phyloP scores from a whole-genome alignment of 2,329 filamentous ascomycete species.

The Ascosphaera pollenicola region DNA sequence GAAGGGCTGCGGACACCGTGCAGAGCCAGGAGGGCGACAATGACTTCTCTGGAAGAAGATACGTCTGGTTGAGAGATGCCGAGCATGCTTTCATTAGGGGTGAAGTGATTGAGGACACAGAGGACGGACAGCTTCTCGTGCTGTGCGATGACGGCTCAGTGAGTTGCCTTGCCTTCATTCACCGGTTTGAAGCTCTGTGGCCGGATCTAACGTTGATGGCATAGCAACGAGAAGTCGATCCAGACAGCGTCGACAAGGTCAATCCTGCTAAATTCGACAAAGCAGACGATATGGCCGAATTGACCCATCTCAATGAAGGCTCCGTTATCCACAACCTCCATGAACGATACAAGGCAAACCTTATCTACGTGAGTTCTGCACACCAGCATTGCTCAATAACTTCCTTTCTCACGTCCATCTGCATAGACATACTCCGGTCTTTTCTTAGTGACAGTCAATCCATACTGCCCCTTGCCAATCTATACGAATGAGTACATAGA shows the following conservation, averaged over 20 bases:
- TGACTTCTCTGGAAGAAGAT: constrained; percentile 95
- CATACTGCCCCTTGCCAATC: constrained; percentile 83
- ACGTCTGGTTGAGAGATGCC: constrained; percentile 88
- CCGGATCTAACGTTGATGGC: constrained; percentile 11
- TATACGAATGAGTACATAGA: constrained; percentile 95
- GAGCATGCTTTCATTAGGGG: constrained; percentile 78
- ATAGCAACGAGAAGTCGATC: constrained; percentile 67
- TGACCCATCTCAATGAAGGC: constrained; percentile 93
- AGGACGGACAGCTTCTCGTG: constrained; percentile 48
- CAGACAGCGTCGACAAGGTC: constrained; percentile 88
- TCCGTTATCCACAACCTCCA: constrained; percentile 95
- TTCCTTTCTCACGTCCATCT: constrained; percentile 1
- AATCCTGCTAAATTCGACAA: constrained; percentile 99
- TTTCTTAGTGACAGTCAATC: constrained; percentile 92
- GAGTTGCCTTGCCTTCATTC: constrained; percentile 6
- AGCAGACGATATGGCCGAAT: constrained; percentile 95
- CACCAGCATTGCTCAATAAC: background rate
- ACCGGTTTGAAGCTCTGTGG: no score
- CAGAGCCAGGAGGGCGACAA: constrained; percentile 84
- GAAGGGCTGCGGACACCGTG: constrained; percentile 31
- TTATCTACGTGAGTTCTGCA: constrained; percentile 46
- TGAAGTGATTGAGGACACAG: constrained; percentile 68
- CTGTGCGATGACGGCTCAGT: constrained; percentile 87
- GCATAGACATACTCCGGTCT: constrained; percentile 76
- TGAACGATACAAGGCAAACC: constrained; percentile 80